Percentiles rank a stretch among this genome's conserved stretches.
Conservation (phyloP, 306 rosid genomes). For the Acacia confusa region DNA sequence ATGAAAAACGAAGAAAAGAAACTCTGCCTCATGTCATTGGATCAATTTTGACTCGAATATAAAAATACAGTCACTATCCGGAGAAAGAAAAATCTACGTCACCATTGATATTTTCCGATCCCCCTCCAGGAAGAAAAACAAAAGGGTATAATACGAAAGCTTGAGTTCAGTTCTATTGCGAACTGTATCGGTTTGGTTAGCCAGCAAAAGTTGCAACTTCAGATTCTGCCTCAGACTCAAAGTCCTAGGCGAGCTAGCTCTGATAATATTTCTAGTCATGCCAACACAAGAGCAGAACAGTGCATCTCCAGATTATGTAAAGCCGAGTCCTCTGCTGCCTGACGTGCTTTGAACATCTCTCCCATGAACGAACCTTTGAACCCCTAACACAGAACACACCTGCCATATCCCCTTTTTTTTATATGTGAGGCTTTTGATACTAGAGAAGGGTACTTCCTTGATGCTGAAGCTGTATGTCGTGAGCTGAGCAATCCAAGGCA, state of each 20-base stretch:
- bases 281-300: slow-evolving; percentile 74
- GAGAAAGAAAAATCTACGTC: not conserved
- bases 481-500: not conserved
- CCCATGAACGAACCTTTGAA: slow-evolving; percentile 59
- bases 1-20: not conserved
- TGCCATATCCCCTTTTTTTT: slow-evolving; percentile 25
- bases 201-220: slow-evolving; percentile 4
- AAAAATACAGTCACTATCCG: not conserved
- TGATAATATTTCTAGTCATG: slow-evolving; percentile 23
- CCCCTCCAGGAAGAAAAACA: not conserved
- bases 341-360: slow-evolving; percentile 64
- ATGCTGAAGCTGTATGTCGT: not conserved
- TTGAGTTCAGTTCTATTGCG: not conserved
- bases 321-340: slow-evolving; percentile 75
- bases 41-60: not conserved
- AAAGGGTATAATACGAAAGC: not conserved
- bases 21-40: not conserved
- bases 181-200: not conserved
- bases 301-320: slow-evolving; percentile 93
- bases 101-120: not conserved
- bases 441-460: not conserved
- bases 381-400: slow-evolving; percentile 41
- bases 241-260: not conserved
- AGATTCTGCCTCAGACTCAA: not conserved
- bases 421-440: not conserved